Evolutionary conservation across 2,329 filamentous ascomycete species (phyloP).

Genomic region (Rugonectria rugulosa): DNA sequence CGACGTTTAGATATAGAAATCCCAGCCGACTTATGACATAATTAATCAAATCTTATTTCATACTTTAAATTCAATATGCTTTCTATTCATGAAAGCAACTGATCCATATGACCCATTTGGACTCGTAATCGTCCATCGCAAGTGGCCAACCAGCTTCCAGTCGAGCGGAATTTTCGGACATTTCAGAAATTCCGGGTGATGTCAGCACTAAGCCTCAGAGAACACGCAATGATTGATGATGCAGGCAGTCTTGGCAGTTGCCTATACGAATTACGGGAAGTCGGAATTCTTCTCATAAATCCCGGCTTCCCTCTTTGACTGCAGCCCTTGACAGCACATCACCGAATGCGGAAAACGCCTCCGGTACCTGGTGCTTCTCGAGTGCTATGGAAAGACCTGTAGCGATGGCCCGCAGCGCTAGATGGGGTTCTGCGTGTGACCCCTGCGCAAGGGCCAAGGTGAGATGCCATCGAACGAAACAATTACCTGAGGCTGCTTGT

Average conservation of each 20-base stretch:
- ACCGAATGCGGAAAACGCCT: background rate
- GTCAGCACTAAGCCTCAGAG: background rate
- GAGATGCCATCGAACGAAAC: slow-evolving; percentile 15
- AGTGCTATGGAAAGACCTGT: background rate
- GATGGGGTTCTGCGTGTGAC: slow-evolving; percentile 18
- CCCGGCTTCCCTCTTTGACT: background rate
- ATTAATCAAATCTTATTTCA: no score
- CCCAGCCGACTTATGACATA: no score
- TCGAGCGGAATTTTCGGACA: slow-evolving; percentile 1
- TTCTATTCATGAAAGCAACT: no score
- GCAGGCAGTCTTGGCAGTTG: background rate
- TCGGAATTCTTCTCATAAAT: background rate
- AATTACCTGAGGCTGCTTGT: slow-evolving; percentile 3
- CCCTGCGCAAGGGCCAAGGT: slow-evolving; percentile 21
- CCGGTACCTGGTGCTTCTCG: background rate
- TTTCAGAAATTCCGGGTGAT: background rate
- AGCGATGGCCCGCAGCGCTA: background rate
- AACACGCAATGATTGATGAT: background rate
- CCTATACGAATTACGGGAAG: background rate
- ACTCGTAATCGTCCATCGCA: no score
- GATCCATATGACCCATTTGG: no score
- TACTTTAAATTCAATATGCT: no score
- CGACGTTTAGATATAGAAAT: no score
- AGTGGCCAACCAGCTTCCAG: no score
- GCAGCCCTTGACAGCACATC: background rate